A percentile compares a stretch with the other conserved stretches of the same genome.
These are phyloP conservation scores for Ustilago vetiveriae DNA, from an alignment of 1,284 basidiomycete genomes.

Conservation along the genomic window DNA sequence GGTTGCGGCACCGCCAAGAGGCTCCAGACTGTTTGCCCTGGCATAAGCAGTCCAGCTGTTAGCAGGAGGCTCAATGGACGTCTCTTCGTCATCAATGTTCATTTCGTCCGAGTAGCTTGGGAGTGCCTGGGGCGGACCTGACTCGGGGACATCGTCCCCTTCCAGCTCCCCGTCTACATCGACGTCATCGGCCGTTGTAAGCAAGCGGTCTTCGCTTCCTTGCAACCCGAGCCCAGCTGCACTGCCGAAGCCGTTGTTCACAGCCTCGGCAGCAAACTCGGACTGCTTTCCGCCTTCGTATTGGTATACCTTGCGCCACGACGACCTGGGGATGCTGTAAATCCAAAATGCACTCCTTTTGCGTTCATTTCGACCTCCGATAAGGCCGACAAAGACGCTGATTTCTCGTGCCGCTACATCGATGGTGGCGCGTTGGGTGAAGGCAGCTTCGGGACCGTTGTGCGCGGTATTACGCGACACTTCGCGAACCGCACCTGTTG, in stretches of 20 bases:
- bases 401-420: conserved; percentile 57
- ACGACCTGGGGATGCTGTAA: conserved; percentile 52
- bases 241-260: background rate
- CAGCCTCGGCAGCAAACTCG: conserved; percentile 33
- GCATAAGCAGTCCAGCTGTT: conserved; percentile 39
- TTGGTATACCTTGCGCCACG: conserved; percentile 55
- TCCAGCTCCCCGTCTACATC: conserved; percentile 42
- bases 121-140: conserved; percentile 40
- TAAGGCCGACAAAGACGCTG: conserved; percentile 63
- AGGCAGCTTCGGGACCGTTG: conserved; percentile 62
- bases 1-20: background rate
- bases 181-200: conserved; percentile 4
- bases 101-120: conserved; percentile 43
- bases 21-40: conserved; percentile 17
- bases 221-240: conserved; percentile 13
- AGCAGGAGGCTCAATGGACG: conserved; percentile 37
- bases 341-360: conserved; percentile 56
- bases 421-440: conserved; percentile 66
- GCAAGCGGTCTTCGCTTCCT: conserved; percentile 9
- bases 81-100: conserved; percentile 43
- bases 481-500: conserved; percentile 50
- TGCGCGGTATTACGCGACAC: conserved; percentile 45
- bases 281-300: conserved; percentile 42
- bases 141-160: conserved; percentile 45
- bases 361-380: conserved; percentile 49